These are phyloP conservation scores for Kodamaea laetipori DNA, from an alignment of 805 yeast species.

Conservation along the genomic window DNA sequence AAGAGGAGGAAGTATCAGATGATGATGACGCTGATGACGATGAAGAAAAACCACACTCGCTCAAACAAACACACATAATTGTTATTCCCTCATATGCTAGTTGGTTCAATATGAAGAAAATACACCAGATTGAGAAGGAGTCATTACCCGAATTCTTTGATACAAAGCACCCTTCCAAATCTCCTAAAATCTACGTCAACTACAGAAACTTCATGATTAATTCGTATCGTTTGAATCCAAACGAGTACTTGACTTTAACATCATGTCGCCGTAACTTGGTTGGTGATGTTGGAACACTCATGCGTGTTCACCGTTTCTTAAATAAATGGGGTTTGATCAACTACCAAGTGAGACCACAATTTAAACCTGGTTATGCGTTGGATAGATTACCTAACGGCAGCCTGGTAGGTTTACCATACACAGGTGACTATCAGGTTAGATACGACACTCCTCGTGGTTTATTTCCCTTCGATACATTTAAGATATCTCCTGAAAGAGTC, in stretches of 20 bases:
- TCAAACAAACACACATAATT: conserved; percentile 75
- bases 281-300: conserved; percentile 87
- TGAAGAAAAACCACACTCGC: conserved; percentile 7
- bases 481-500: conserved; percentile 56
- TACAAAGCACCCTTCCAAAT: conserved; percentile 69
- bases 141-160: conserved; percentile 88
- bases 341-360: conserved; percentile 84
- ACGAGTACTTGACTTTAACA: conserved; percentile 85
- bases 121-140: conserved; percentile 77
- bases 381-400: conserved; percentile 49
- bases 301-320: conserved; percentile 80
- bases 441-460: conserved; percentile 90
- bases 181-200: conserved; percentile 76
- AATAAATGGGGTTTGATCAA: conserved; percentile 93
- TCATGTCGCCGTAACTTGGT: conserved; percentile 88
- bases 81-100: conserved; percentile 84
- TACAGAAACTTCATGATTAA: conserved; percentile 89
- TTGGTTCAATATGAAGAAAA: conserved; percentile 77
- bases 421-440: conserved; percentile 74
- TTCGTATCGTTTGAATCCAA: conserved; percentile 84
- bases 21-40: conserved; percentile 10
- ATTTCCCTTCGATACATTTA: conserved; percentile 86
- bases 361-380: conserved; percentile 62
- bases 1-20: conserved; percentile 1
- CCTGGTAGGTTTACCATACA: conserved; percentile 60